A percentile compares a stretch with the other conserved stretches of the same genome.
Conservation (phyloP, 768 basidiomycete species). For the Cubamyces lactineus region DNA sequence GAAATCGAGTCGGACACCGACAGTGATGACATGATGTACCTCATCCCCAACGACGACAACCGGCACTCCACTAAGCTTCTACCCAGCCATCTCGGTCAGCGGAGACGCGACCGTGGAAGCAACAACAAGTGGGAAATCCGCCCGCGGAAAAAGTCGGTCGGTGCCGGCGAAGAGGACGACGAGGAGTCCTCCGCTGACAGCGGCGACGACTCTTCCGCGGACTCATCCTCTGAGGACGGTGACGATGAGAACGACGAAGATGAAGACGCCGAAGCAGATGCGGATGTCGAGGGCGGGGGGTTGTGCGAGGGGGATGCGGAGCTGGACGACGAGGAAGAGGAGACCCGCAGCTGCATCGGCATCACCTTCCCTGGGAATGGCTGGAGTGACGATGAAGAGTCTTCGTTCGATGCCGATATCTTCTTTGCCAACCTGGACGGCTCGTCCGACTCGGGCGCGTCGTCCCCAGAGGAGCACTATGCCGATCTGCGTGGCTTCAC, state of each 20-base stretch:
- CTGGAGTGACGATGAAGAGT: slow-evolving; percentile 79
- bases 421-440: slow-evolving; percentile 83
- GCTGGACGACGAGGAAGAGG: slow-evolving; percentile 36
- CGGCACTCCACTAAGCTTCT: slow-evolving; percentile 12
- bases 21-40: slow-evolving; percentile 20
- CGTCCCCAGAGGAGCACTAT: slow-evolving; percentile 50
- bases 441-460: slow-evolving; percentile 48
- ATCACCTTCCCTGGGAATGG: slow-evolving; percentile 65
- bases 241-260: slow-evolving; percentile 58
- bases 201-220: slow-evolving; percentile 57
- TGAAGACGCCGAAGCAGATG: slow-evolving; percentile 33
- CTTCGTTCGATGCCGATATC: slow-evolving; percentile 79
- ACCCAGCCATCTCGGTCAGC: slow-evolving; percentile 30
- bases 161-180: slow-evolving; percentile 66
- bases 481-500: slow-evolving; percentile 41
- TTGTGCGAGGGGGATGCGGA: slow-evolving; percentile 25
- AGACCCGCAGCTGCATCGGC: slow-evolving; percentile 34
- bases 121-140: slow-evolving; percentile 64
- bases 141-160: slow-evolving; percentile 73
- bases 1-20: slow-evolving; percentile 30
- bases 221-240: slow-evolving; percentile 38
- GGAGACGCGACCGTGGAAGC: slow-evolving; percentile 38
- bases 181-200: slow-evolving; percentile 60
- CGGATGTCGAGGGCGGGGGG: slow-evolving; percentile 36
- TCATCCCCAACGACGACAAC: slow-evolving; percentile 13